These are phyloP conservation scores for Saccharomyces hybrid DNA, from an alignment of 1,139 yeast species.

Conservation along the genomic window DNA sequence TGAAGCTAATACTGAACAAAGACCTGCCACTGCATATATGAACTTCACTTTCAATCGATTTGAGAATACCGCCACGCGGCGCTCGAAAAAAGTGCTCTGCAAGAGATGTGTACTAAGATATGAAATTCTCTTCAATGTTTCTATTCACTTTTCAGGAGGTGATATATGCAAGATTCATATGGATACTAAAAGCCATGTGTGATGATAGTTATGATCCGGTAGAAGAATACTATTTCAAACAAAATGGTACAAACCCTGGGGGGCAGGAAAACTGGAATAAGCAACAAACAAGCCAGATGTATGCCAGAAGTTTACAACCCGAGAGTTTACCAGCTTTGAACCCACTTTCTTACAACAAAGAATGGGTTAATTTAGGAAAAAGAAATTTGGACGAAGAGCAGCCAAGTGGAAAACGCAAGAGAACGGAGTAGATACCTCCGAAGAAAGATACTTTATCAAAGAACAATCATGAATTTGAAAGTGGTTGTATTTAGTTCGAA, in stretches of 20 bases:
- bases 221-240: constrained; percentile 2
- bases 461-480: not conserved
- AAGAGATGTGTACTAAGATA: not conserved
- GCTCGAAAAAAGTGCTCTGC: not conserved
- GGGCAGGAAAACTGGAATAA: constrained; percentile 1
- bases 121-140: not conserved
- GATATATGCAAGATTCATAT: not conserved
- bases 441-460: not conserved
- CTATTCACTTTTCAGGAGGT: not conserved
- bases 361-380: not conserved
- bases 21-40: not conserved
- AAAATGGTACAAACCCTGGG: not conserved
- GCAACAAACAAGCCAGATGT: constrained; percentile 1
- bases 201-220: constrained; percentile 1
- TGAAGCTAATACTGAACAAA: not conserved
- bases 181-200: not conserved
- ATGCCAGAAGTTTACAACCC: constrained; percentile 5
- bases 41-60: not conserved
- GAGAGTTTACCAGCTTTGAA: constrained; percentile 2
- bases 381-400: not conserved
- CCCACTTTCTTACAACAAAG: constrained; percentile 1
- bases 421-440: not conserved
- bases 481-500: not conserved
- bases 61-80: not conserved
- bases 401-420: not conserved